These are phyloP conservation scores for Neonectria ditissima DNA, from an alignment of 2,329 filamentous ascomycete genomes.

Conservation along the genomic window DNA sequence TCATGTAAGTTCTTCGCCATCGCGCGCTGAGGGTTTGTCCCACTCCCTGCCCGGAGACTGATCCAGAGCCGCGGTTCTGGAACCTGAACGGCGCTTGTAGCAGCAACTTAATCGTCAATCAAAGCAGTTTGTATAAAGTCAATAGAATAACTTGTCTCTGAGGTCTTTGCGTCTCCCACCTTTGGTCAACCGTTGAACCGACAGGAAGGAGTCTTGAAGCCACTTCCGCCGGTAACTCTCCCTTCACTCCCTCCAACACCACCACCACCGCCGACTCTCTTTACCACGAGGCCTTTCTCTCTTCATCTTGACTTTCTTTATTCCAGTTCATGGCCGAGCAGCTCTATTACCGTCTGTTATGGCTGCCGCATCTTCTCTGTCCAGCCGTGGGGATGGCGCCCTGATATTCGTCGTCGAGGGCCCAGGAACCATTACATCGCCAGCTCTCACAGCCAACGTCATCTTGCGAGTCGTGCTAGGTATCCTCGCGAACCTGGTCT, in stretches of 20 bases:
- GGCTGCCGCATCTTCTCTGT: slow-evolving; percentile 31
- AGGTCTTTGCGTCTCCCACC: slow-evolving; percentile 34
- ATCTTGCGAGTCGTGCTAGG: slow-evolving; percentile 61
- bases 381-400: slow-evolving; percentile 34
- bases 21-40: slow-evolving; percentile 24
- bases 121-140: slow-evolving; percentile 28
- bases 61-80: slow-evolving; percentile 1
- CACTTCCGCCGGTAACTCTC: not conserved
- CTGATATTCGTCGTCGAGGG: slow-evolving; percentile 39
- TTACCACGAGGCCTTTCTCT: slow-evolving; percentile 11
- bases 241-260: slow-evolving; percentile 12
- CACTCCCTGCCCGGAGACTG: not conserved
- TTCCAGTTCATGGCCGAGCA: slow-evolving; percentile 8
- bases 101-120: slow-evolving; percentile 7
- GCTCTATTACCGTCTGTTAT: slow-evolving; percentile 20
- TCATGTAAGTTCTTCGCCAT: slow-evolving; percentile 24
- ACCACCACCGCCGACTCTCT: slow-evolving; percentile 22
- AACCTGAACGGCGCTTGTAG: not conserved
- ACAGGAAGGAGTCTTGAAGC: slow-evolving; percentile 1
- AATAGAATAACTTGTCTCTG: slow-evolving; percentile 19
- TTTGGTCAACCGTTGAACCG: slow-evolving; percentile 32
- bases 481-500: slow-evolving; percentile 58
- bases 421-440: slow-evolving; percentile 42
- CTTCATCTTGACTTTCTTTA: not conserved
- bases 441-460: slow-evolving; percentile 58